Evolutionary conservation across 2,329 filamentous ascomycete species (phyloP), one percentile per base, ranked within the genome.

Genomic region (Colletotrichum endophyticum): DNA sequence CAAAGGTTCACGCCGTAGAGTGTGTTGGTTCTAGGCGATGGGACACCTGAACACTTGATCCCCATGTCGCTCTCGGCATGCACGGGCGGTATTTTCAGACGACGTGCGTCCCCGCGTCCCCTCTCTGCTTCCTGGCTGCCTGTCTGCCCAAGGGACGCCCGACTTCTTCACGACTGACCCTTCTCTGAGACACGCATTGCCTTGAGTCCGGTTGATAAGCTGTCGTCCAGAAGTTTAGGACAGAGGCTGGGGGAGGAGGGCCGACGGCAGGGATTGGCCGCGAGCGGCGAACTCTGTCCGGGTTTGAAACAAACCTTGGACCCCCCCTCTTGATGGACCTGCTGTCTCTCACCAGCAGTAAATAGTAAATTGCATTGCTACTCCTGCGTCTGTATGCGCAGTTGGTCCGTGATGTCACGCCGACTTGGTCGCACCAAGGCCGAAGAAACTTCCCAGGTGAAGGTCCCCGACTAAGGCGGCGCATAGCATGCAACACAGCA

Each of bases 271-370:
- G 53, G 64, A 62, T 74, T 76, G 74, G 74, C 49, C 36, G 15
- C 57, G 44, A 36, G 59, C 19, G 49, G 9, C 59, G 74, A 76
- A 74, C 74, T 74, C 66, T 74, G 66, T 74, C 59, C 59, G 57
- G 71, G 28, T 36, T 62, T 76, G 74, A 76, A 76, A 76, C 74
- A 76, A 76, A 76, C 74, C 74, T 76, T 76, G 70, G 27, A 15
- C 12, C 19, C 57, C 25, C 44, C 39, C 15, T 70, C 34, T 34
- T 62, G 59, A 62, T 22, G 32, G 12, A n/a, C 22, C 13, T 25
- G 11, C 15, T 57, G 22, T 69, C 49, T 67, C 62, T 53, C 44
- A 13, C 44, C 44, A 53, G 44, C 69, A 36, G 36, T 44, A 53
- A 34, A 19, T 22, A 16, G 27, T 8, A 32, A 30, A 30, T 36